Base-by-base conservation (phyloP, 768 basidiomycete genomes). In the Tricholoma terreum region DNA sequence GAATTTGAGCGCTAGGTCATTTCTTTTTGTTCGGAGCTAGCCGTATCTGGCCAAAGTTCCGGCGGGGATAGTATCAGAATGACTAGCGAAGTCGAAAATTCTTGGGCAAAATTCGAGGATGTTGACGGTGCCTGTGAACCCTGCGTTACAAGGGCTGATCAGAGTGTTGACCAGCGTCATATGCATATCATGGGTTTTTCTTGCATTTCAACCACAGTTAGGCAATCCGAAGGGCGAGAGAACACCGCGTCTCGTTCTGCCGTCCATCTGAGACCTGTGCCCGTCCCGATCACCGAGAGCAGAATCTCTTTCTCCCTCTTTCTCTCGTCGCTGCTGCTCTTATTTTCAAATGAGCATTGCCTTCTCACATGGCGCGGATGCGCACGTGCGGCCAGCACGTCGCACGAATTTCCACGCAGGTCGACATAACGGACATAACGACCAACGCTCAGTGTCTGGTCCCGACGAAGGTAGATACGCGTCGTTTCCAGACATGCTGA, bases 391-490 rank as follows among this genome's bases (percentile, higher is more conserved):
- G 48, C 59, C 70, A 51, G 56, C 72, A 56, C 71, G 71, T 38
- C 58, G 64, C 51, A 53, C 65, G 51, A 65, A 65, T 50, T 64
- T 72, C 58, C 66, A 66, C 58, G 36, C 62, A 33, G 54, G 60
- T 56, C 68, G 64, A 49, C 59, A 33, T 30, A 73, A 72, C 34
- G 69, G 69, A 62, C 65, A 69, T 58, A 78, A 80, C 55, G 80
- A 80, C 60, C 76, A 74, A 51, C 78, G 75, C 54, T 86, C 84
- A 9, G 73, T 77, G 64, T 79, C 83, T 6, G 80, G 77, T 57
- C 84, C 84, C 57, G 85, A 85, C 58, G 84, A 85, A 61, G 83
- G 81, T 31, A 71, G 63, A 56, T 74, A 73, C 61, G 61, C 69
- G 38, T 58, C 73, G 59, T 77, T 77, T 68, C 36, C 56, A 51